These are phyloP conservation scores for Posidonia australis DNA, from an alignment of 106 monocot genomes.

Conservation along the genomic window DNA sequence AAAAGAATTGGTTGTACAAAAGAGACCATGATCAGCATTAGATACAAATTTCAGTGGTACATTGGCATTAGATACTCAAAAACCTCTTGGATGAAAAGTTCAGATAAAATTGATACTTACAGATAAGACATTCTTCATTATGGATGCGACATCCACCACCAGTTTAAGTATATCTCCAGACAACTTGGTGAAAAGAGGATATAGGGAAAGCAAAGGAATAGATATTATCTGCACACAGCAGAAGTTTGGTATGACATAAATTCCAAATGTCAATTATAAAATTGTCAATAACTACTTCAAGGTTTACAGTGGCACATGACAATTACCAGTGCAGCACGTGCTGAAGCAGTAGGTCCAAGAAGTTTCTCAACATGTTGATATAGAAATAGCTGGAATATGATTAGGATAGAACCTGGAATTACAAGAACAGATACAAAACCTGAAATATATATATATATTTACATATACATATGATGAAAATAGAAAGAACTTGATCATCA, in stretches of 20 bases:
- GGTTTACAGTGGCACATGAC: not conserved
- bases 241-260: not conserved
- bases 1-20: too few relatives aligned
- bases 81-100: too few relatives aligned
- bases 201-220: too few relatives aligned
- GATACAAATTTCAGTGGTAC: too few relatives aligned
- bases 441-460: too few relatives aligned
- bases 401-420: conserved; percentile 54
- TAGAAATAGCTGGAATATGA: conserved; percentile 39
- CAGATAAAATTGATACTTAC: conserved; percentile 54
- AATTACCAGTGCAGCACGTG: conserved; percentile 41
- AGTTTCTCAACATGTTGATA: conserved; percentile 35
- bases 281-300: not conserved
- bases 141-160: conserved; percentile 39
- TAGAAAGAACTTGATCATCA: not conserved
- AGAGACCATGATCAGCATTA: too few relatives aligned
- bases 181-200: too few relatives aligned
- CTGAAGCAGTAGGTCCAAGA: conserved; percentile 31
- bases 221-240: not conserved
- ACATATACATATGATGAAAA: not conserved
- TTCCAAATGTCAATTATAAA: not conserved
- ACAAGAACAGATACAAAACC: too few relatives aligned
- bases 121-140: conserved; percentile 44
- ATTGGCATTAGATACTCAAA: too few relatives aligned
- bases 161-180: conserved; percentile 38